Base-by-base conservation (phyloP, 2,329 filamentous ascomycete species). In the Trichoderma brevicompactum region DNA sequence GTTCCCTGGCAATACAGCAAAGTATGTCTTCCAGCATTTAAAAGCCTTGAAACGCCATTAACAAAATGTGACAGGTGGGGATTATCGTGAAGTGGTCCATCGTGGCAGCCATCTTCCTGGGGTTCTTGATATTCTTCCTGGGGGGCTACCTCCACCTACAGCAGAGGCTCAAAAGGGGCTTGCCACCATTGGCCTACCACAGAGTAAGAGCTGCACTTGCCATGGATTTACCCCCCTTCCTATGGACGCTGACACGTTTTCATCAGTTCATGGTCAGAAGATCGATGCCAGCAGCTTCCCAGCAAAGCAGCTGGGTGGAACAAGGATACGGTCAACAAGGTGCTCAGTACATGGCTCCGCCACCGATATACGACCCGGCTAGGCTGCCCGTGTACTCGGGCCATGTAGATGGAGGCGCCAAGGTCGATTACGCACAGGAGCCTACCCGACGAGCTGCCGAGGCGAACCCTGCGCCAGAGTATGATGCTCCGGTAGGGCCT, bases 131-230 rank as follows among this genome's bases (percentile, higher is more conserved):
- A 48, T 92, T 88, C 81, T 80, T 93, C 71, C 69, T 91, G 62
- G 81, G 86, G 66, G 90, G 90, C 67, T 90, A 90, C 75, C 77
- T 85, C 53, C 92, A 94, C 77, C 92, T 91, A 52, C 86, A 86
- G 74, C 78, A 79, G 52, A 83, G 92, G 53, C 81, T 94, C 69
- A 82, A 80, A 67, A 89, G 87, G 74, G 90, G 90, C 1, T 79
- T 87, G 43, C 80, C 82, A 17, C 89, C 91, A 15, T 77, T 93
- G 41, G 78, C 77, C 68, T 94, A 94, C 73, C 91, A 95, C 77
- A 81, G 88, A 72, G 87, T 89, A 81, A 40, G 84, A 13, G 2
- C 13, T n/a, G 12, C 38, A 15, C 23, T 28, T 34, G 17, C 8
- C 12, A 12, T 38, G 7, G 1, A 13, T 28, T 17, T 10, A 17